Conservation (phyloP, 2,329 filamentous ascomycete genomes). For the Xylaria polymorpha region DNA sequence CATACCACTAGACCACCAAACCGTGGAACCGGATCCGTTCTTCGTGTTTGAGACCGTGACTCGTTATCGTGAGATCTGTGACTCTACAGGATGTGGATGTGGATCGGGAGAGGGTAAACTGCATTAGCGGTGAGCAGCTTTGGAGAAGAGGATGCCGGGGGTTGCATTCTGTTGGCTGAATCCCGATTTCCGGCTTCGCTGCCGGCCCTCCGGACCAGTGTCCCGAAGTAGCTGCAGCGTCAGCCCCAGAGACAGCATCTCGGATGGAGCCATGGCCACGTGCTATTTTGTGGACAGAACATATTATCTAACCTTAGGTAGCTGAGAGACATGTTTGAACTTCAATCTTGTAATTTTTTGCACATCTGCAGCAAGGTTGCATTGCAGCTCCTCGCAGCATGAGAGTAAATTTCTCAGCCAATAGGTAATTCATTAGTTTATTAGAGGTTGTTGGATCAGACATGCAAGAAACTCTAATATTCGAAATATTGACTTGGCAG, state of each 20-base stretch:
- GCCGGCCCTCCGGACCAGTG: neutral
- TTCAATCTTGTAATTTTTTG: neutral
- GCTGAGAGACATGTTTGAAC: conserved; percentile 10
- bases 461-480: neutral
- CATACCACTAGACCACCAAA: conserved; percentile 74
- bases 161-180: conserved; percentile 3
- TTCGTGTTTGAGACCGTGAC: neutral
- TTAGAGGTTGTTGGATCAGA: neutral
- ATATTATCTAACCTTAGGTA: too few species aligned
- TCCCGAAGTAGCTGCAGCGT: conserved; percentile 2
- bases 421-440: neutral
- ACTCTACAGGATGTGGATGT: neutral
- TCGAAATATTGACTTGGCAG: neutral
- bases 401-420: neutral
- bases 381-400: neutral
- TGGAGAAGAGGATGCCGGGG: neutral
- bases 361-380: neutral
- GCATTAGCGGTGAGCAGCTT: conserved; percentile 9
- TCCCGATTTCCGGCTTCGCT: neutral
- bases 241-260: neutral
- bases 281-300: conserved; percentile 1
- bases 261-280: conserved; percentile 17
- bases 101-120: neutral
- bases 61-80: conserved; percentile 18
- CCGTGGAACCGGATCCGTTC: conserved; percentile 2